Percentiles rank a stretch among this genome's conserved stretches.
These are phyloP conservation scores for Paraphoma sp. DNA, from an alignment of 2,329 filamentous ascomycete species.

Conservation along the genomic window DNA sequence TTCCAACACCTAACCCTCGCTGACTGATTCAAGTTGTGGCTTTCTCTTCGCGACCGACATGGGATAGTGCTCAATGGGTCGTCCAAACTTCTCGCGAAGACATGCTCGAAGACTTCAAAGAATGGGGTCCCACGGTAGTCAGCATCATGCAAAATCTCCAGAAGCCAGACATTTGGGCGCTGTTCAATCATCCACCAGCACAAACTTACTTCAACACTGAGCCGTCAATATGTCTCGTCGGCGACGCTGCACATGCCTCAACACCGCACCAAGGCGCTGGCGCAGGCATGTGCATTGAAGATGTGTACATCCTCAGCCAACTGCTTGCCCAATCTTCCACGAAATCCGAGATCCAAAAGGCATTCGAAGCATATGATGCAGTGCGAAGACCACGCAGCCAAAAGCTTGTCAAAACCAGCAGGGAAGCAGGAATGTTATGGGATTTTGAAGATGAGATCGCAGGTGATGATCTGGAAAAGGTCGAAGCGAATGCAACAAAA, in stretches of 20 bases:
- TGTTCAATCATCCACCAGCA: constrained; percentile 57
- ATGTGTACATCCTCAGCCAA: constrained; percentile 55
- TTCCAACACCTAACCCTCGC: not conserved
- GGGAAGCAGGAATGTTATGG: constrained; percentile 49
- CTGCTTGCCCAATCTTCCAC: constrained; percentile 38
- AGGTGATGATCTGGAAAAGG: constrained; percentile 43
- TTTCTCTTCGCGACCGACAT: constrained; percentile 27
- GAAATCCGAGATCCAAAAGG: constrained; percentile 29
- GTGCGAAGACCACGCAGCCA: constrained; percentile 49
- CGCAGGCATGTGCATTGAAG: constrained; percentile 63
- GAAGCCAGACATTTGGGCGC: constrained; percentile 55
- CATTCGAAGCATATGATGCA: constrained; percentile 49
- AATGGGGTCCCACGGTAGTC: constrained; percentile 28
- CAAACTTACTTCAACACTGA: constrained; percentile 45
- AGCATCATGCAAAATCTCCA: constrained; percentile 47
- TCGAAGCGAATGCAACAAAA: constrained; percentile 34
- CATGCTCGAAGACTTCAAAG: constrained; percentile 34
- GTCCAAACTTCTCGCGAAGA: constrained; percentile 31
- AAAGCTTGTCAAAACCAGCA: constrained; percentile 48
- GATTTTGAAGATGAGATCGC: constrained; percentile 42
- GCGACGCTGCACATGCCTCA: constrained; percentile 62
- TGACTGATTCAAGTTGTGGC: constrained; percentile 29
- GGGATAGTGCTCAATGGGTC: constrained; percentile 34
- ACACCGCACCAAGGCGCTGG: constrained; percentile 62
- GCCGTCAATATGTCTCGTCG: constrained; percentile 54